These are phyloP conservation scores for Chalciporus sphaerocephalus DNA, from an alignment of 768 basidiomycete species.

Conservation along the genomic window DNA sequence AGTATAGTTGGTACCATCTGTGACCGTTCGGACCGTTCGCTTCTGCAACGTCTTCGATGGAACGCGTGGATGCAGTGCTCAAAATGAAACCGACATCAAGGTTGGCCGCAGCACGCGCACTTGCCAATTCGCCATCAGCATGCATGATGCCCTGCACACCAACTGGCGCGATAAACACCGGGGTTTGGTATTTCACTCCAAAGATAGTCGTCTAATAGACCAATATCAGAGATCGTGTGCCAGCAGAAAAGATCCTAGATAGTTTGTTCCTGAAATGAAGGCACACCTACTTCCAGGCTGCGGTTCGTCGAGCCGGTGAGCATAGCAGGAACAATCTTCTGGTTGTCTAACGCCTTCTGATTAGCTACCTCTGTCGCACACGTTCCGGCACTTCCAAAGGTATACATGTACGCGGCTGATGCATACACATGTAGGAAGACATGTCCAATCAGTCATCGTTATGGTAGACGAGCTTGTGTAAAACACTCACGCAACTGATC, in stretches of 20 bases:
- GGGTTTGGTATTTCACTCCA: conserved; percentile 57
- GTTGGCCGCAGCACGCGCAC: conserved; percentile 59
- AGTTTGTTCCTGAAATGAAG: not conserved
- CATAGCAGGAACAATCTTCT: conserved; percentile 79
- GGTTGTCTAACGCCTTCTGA: conserved; percentile 56
- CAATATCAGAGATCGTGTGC: not conserved
- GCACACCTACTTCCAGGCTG: conserved; percentile 48
- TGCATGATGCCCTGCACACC: conserved; percentile 77
- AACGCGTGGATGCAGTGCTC: conserved; percentile 68
- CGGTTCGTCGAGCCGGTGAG: conserved; percentile 56
- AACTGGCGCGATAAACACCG: conserved; percentile 66
- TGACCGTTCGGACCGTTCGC: conserved; percentile 60
- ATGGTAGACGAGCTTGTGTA: not conserved
- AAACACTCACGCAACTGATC: conserved; percentile 47
- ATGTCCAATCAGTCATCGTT: not conserved
- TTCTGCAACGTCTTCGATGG: conserved; percentile 73
- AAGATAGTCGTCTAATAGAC: conserved; percentile 59
- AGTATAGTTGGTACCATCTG: conserved; percentile 82
- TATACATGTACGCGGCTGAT: conserved; percentile 69
- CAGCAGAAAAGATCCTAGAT: not conserved
- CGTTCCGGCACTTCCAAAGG: conserved; percentile 72
- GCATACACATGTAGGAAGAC: not conserved
- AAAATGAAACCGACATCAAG: conserved; percentile 68
- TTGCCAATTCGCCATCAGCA: conserved; percentile 65
- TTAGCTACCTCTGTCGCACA: conserved; percentile 66